A percentile compares a stretch with the other conserved stretches of the same genome.
phyloP scores from a whole-genome alignment of 139 green algal species.

The Picocystis salinarum region DNA sequence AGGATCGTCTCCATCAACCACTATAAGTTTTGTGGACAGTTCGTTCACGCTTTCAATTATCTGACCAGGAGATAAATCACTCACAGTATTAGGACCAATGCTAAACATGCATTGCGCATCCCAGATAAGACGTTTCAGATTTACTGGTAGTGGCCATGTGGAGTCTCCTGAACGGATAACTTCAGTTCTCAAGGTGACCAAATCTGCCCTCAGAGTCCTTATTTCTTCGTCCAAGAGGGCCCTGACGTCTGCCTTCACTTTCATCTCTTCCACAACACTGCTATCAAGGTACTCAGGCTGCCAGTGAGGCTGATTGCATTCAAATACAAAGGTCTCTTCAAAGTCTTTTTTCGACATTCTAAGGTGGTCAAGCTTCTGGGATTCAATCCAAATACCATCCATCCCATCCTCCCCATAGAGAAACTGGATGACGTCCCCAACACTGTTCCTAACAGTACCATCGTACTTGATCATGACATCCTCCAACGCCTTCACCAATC shows the following conservation, averaged over 20 bases:
- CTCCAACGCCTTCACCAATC: conserved; percentile 97
- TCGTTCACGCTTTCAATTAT: not conserved
- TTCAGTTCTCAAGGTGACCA: conserved; percentile 52
- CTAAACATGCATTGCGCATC: conserved; percentile 80
- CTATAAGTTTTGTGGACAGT: conserved; percentile 6
- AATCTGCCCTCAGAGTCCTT: conserved; percentile 28
- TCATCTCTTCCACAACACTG: conserved; percentile 25
- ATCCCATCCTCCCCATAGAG: conserved; percentile 99
- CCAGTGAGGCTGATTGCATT: no score
- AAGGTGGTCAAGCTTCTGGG: conserved; percentile 65
- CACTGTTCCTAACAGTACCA: conserved; percentile 75
- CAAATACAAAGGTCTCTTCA: no score
- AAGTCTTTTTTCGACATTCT: conserved; percentile 33
- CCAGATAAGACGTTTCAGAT: conserved; percentile 74
- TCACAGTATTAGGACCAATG: conserved; percentile 17
- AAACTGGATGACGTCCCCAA: conserved; percentile 84
- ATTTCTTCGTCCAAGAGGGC: conserved; percentile 15
- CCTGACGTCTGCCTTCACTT: conserved; percentile 12
- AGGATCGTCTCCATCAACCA: conserved; percentile 62
- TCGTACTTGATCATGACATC: conserved; percentile 93
- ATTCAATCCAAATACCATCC: conserved; percentile 81
- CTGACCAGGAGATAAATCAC: conserved; percentile 26
- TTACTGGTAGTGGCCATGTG: conserved; percentile 70
- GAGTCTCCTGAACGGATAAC: conserved; percentile 58
- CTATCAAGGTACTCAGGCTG: conserved; percentile 9